Conservation (phyloP, 2,329 filamentous ascomycete genomes). For the Fusarium sterilihyphosum region DNA sequence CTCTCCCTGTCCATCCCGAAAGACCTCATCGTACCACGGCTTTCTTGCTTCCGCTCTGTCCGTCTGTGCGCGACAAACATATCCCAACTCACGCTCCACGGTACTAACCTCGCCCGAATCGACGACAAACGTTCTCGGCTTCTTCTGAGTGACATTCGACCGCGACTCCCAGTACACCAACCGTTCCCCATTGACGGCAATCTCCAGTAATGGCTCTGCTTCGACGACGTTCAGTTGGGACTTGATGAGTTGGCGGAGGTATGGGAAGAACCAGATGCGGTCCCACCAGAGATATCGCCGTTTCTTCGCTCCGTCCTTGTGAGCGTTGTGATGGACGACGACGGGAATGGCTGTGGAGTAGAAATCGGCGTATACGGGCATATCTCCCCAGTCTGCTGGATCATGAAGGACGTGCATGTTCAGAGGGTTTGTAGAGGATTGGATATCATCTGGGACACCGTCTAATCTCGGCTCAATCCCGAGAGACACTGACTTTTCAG, state of each 20-base stretch:
- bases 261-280: conserved; percentile 35
- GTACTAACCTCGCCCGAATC: fast-evolving
- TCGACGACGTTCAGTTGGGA: not conserved
- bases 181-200: not conserved
- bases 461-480: conserved; percentile 2
- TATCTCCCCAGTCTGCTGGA: conserved; percentile 24
- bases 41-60: too few species aligned
- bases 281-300: conserved; percentile 31
- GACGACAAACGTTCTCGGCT: conserved; percentile 1
- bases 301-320: conserved; percentile 17
- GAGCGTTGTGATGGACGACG: conserved; percentile 34
- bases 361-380: conserved; percentile 32
- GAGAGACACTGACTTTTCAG: not conserved
- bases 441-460: conserved; percentile 22
- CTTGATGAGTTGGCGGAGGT: conserved; percentile 11
- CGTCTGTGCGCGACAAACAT: not conserved
- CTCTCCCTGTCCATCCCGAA: conserved; percentile 22
- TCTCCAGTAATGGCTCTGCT: not conserved
- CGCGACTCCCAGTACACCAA: conserved; percentile 21
- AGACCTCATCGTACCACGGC: conserved; percentile 26
- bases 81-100: not conserved
- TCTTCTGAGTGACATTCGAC: not conserved
- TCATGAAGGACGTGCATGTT: fast-evolving
- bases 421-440: not conserved
- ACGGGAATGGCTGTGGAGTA: conserved; percentile 34